phyloP scores from a whole-genome alignment of 129 eudicot genomes.

The Flaveria linearis region DNA sequence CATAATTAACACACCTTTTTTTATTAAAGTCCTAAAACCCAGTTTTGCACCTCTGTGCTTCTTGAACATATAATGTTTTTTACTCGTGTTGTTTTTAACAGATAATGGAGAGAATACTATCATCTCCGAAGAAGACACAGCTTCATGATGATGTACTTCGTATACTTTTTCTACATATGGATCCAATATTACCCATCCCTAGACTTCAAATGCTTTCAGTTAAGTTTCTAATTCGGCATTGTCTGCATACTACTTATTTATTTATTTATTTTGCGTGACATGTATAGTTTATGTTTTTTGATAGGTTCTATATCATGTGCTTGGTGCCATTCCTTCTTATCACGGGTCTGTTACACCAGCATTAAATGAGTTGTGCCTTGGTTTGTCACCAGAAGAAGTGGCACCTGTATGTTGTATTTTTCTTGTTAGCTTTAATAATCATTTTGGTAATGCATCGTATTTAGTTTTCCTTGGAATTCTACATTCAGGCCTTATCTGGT shows the following conservation, averaged over 20 bases:
- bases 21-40: neutral
- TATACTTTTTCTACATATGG: constrained; percentile 83
- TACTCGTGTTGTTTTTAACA: constrained; percentile 23
- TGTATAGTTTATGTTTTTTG: constrained; percentile 28
- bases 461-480: constrained; percentile 15
- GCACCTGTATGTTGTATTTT: constrained; percentile 63
- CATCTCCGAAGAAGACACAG: constrained; percentile 85
- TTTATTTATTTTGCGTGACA: constrained; percentile 20
- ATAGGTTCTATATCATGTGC: constrained; percentile 94
- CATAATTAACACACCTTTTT: neutral
- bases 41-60: neutral
- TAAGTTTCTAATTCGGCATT: constrained; percentile 31
- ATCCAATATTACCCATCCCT: constrained; percentile 90
- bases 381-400: constrained; percentile 78
- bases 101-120: constrained; percentile 88
- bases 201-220: constrained; percentile 97
- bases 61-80: neutral
- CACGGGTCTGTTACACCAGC: constrained; percentile 91
- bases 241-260: neutral
- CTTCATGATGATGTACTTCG: constrained; percentile 88
- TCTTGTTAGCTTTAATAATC: constrained; percentile 7
- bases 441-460: neutral
- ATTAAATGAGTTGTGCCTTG: constrained; percentile 94
- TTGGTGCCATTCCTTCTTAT: constrained; percentile 88
- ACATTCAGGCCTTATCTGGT: constrained; percentile 77